Percentiles rank a stretch among this genome's conserved stretches.
Evolutionary conservation across 2,329 filamentous ascomycete species (phyloP).

Genomic region (Hymenoscyphus linearis): DNA sequence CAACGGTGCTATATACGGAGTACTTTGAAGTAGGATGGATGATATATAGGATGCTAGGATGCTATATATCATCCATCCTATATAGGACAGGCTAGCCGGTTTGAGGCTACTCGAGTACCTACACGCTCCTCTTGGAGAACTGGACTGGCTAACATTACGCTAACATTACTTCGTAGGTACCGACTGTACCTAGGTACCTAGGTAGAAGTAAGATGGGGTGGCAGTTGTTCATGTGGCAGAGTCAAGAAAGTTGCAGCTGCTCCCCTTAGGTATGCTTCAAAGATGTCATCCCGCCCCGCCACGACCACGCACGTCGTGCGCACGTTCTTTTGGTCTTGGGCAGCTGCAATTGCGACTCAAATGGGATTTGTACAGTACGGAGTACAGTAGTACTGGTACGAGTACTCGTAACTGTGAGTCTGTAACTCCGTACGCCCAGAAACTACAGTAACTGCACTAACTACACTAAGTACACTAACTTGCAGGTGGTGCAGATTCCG

Average conservation of each 20-base stretch:
- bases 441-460: background rate
- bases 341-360: background rate
- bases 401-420: too few species aligned
- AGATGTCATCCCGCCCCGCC: constrained; percentile 9
- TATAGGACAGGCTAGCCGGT: background rate
- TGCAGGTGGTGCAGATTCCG: background rate
- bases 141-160: background rate
- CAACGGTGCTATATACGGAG: background rate
- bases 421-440: too few species aligned
- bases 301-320: constrained; percentile 10
- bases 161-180: too few species aligned
- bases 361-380: background rate
- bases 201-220: background rate
- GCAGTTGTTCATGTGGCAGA: background rate
- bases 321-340: constrained; percentile 2
- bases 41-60: too few species aligned
- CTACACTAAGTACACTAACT: too few species aligned
- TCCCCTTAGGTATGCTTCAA: background rate
- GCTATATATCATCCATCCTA: too few species aligned
- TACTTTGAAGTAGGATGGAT: too few species aligned
- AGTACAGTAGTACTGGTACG: too few species aligned
- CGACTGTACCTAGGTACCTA: too few species aligned
- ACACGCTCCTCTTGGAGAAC: background rate
- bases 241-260: background rate
- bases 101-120: background rate